A percentile compares a stretch with the other conserved stretches of the same genome.
These are phyloP conservation scores for Triticum urartu DNA, from an alignment of 176 grass and related monocot species.

Conservation along the genomic window DNA sequence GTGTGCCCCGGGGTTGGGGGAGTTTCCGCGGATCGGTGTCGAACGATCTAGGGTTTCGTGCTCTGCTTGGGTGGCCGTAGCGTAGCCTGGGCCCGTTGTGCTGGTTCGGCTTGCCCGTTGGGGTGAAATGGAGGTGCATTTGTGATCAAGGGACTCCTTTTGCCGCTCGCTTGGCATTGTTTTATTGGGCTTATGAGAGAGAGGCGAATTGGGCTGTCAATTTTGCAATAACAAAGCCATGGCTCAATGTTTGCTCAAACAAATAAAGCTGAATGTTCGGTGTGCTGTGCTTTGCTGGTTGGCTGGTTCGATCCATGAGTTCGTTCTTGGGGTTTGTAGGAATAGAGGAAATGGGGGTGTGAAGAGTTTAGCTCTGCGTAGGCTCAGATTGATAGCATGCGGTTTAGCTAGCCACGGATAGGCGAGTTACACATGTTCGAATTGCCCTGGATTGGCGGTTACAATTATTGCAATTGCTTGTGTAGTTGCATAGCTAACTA, in stretches of 20 bases:
- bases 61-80: not conserved
- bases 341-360: not conserved
- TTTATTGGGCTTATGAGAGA: not conserved
- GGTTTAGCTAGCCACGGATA: not conserved
- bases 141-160: not conserved
- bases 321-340: not conserved
- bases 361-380: not conserved
- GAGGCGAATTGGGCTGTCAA: not conserved
- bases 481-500: not conserved
- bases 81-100: not conserved
- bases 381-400: not conserved
- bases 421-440: not conserved
- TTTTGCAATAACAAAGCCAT: not conserved
- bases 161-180: not conserved
- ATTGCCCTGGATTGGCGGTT: not conserved
- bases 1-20: not conserved
- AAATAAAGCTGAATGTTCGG: not conserved
- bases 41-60: slow-evolving; percentile 3
- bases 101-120: not conserved
- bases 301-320: not conserved
- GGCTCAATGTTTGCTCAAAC: not conserved
- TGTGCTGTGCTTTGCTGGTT: not conserved
- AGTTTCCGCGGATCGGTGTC: not conserved
- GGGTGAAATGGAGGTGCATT: slow-evolving; percentile 34
- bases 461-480: not conserved